Evolutionary conservation across 768 basidiomycete genomes (phyloP), one percentile per base, ranked within the genome.

Genomic region (Phallus indusiatus): DNA sequence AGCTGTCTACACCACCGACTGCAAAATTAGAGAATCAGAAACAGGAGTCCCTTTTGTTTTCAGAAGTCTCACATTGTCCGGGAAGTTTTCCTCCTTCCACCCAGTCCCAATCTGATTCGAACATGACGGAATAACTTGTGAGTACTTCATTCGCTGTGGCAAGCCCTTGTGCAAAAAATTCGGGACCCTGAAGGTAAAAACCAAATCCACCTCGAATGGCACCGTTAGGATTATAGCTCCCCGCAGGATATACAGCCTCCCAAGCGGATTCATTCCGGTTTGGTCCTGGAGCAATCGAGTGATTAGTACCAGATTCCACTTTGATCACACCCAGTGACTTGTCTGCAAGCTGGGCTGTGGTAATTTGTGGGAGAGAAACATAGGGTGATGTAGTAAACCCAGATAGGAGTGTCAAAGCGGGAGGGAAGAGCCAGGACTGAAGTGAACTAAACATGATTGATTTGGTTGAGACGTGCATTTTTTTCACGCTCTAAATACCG

Each of bases 31-130:
- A 16, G 54, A n/a, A n/a, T 50, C 46, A 6, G 58, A 34, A 33
- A 47, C 28, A 34, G 42, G 12, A 46, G 9, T 28, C 35, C 3
- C 34, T 14, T 42, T 14, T 54, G 24, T 9, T 36, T 51, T 59
- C 47, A 7, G 51, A 64, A n/a, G 63, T 74, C 85, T 65, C 62
- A 82, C 84, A 86, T 16, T 85, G 69, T 11, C 88, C 88, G 34
- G 88, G 86, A 16, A 89, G 73, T 66, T 90, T 90, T 1, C 88
- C 88, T 28, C 88, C 88, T 64, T 83, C 83, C n/a, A 73, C 75
- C 78, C 82, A 89, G 37, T 81, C 77, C 78, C 84, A 89, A 1
- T 74, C 83, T 0, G 73, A 66, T 59, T 82, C 70, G 52, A 89
- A 78, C 78, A 82, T 81, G 67, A 87, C 76, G 1, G 82, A 78